Conservation (phyloP, 179 eudicot genomes). For the Beta macrorhiza region DNA sequence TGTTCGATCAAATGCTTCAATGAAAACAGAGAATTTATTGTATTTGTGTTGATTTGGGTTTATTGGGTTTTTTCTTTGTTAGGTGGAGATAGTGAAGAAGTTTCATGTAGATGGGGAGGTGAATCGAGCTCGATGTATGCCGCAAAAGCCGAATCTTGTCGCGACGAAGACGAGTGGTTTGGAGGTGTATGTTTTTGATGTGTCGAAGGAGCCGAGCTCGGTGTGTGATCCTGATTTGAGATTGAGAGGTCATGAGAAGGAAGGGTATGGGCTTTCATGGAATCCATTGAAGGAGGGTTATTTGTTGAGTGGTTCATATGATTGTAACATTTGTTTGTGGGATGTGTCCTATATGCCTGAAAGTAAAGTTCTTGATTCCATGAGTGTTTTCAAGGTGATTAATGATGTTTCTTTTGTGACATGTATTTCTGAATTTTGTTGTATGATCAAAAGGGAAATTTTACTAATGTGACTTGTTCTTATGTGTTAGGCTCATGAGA, state of each 20-base stretch:
- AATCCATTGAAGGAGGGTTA: conserved; percentile 72
- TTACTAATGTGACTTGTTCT: background rate
- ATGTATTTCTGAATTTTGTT: background rate
- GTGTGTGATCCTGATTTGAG: conserved; percentile 62
- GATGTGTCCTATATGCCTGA: conserved; percentile 68
- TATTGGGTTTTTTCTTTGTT: background rate
- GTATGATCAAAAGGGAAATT: too few relatives aligned
- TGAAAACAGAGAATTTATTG: background rate
- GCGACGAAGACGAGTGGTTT: conserved; percentile 81
- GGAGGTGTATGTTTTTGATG: conserved; percentile 79
- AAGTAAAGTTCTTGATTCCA: conserved; percentile 66
- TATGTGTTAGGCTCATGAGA: conserved; percentile 63
- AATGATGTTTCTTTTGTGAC: background rate
- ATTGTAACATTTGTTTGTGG: conserved; percentile 87
- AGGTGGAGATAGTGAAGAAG: conserved; percentile 79
- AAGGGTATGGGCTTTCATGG: conserved; percentile 98
- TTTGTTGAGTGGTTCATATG: conserved; percentile 90
- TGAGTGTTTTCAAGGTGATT: conserved; percentile 56
- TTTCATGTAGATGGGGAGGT: conserved; percentile 87
- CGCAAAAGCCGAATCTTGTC: conserved; percentile 64
- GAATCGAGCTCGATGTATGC: conserved; percentile 82
- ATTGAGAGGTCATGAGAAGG: conserved; percentile 88
- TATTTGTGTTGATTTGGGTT: background rate
- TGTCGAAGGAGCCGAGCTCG: conserved; percentile 40
- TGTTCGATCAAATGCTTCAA: conserved; percentile 54